Evolutionary conservation across 202 grass and related monocot species (phyloP).

Genomic region (Schoenoplectus tabernaemontani): DNA sequence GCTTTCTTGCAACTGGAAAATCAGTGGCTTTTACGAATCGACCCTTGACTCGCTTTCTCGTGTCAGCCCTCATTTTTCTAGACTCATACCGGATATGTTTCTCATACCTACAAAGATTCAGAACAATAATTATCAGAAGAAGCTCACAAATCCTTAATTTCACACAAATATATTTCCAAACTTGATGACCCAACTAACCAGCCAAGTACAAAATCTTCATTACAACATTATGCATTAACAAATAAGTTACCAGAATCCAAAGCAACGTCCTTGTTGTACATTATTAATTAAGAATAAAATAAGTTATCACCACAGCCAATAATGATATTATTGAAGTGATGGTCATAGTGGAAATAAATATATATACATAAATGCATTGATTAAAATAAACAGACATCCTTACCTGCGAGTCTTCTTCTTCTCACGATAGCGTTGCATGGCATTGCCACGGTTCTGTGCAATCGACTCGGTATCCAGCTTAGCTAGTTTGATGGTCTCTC

Average conservation of each 20-base stretch:
- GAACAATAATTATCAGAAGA: neutral
- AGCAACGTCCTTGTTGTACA: neutral
- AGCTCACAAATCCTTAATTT: neutral
- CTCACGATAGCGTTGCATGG: constrained; percentile 81
- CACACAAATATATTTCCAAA: neutral
- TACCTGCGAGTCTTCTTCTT: constrained; percentile 93
- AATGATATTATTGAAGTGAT: constrained; percentile 1
- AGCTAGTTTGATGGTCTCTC: constrained; percentile 25
- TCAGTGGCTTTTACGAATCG: constrained; percentile 69
- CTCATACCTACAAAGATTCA: constrained; percentile 45
- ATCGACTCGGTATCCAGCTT: constrained; percentile 59
- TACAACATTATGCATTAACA: neutral
- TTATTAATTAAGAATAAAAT: neutral
- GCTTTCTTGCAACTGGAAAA: constrained; percentile 8
- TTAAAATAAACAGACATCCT: neutral
- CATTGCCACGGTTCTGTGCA: constrained; percentile 59
- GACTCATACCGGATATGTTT: constrained; percentile 83
- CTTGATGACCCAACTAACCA: neutral
- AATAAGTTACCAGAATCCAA: neutral
- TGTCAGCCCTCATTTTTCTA: constrained; percentile 78
- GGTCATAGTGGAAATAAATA: neutral
- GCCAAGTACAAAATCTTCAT: neutral
- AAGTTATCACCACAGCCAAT: neutral
- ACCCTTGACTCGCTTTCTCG: constrained; percentile 74
- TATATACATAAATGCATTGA: neutral